Evolutionary conservation across 495 filamentous ascomycete genomes (phyloP), one percentile per base, ranked within the genome.

Genomic region (Hypomontagnella submonticulosa): DNA sequence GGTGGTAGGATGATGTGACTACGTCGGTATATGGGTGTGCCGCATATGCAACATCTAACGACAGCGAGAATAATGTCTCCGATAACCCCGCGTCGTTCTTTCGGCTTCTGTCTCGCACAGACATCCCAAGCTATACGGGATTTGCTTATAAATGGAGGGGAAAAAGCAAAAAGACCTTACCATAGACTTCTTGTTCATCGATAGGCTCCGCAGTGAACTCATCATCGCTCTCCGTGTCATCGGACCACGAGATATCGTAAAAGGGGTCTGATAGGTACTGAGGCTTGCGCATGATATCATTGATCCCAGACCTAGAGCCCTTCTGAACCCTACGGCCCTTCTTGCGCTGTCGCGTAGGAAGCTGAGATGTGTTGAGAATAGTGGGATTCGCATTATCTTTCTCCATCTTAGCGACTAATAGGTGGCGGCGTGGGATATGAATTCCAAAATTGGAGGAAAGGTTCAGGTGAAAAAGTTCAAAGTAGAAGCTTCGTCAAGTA

Each of bases 181-280:
- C 93, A 71, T 92, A 99, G 19, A 99, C 91, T 76, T 99, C 95
- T 72, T 97, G 96, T 73, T 92, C 92, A 69, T 99, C 95, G 61
- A 99, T 95, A 27, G 88, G 90, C 63, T 97, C 93, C 20, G 87
- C 80, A 4, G 79, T 73, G 13, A 86, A 79, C 43, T 92, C 86
- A 49, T 89, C 89, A 30, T 73, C 67, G 38, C 85, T 86, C 38
- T 61, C 67, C 9, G 59, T 67, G 8, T 69, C 62, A 42, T 74
- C 72, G 2, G 67, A 64, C 66, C 63, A 68, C 3, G 60, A 51
- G 15, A 54, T 53, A 12, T 64, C 49, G 59, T 59, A 64, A 56
- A 72, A 68, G 6, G 69, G 63, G 27, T 69, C 66, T 42, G 75
- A 71, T 34, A 69, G 40, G 47, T 74, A 60, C 51, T 63, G 74